phyloP scores from a whole-genome alignment of 352 stramenopile species.

The Pythium insidiosum region DNA sequence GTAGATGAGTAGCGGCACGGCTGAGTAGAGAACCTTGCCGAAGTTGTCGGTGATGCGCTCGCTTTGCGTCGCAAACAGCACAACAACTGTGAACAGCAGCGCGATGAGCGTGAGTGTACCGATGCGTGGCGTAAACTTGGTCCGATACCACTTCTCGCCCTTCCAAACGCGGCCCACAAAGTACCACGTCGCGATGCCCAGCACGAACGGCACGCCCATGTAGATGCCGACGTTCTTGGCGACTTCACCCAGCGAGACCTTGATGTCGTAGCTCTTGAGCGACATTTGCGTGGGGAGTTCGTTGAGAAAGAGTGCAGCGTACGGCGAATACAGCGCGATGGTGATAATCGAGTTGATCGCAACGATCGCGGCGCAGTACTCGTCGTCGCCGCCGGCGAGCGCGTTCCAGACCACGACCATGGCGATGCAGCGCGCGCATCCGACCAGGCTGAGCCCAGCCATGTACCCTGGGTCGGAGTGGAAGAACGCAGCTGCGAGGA shows the following conservation, averaged over 20 bases:
- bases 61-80: constrained; percentile 70
- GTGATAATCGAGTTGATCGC: constrained; percentile 60
- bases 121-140: constrained; percentile 29
- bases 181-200: constrained; percentile 29
- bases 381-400: constrained; percentile 47
- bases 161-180: constrained; percentile 26
- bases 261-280: constrained; percentile 27
- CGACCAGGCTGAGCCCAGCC: constrained; percentile 57
- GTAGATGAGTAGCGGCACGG: constrained; percentile 54
- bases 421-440: constrained; percentile 61
- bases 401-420: constrained; percentile 84
- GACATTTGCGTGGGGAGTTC: constrained; percentile 32
- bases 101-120: constrained; percentile 40
- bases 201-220: constrained; percentile 57
- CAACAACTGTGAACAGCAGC: constrained; percentile 59
- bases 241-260: constrained; percentile 35
- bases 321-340: constrained; percentile 56
- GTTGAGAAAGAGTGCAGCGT: constrained; percentile 39
- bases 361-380: constrained; percentile 63
- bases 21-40: constrained; percentile 45
- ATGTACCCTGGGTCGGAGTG: constrained; percentile 39
- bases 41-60: constrained; percentile 44
- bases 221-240: constrained; percentile 55
- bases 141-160: constrained; percentile 37
- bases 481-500: constrained; percentile 41